Evolutionary conservation across 2,329 filamentous ascomycete species (phyloP).

Genomic region (Albifimbria verrucaria): DNA sequence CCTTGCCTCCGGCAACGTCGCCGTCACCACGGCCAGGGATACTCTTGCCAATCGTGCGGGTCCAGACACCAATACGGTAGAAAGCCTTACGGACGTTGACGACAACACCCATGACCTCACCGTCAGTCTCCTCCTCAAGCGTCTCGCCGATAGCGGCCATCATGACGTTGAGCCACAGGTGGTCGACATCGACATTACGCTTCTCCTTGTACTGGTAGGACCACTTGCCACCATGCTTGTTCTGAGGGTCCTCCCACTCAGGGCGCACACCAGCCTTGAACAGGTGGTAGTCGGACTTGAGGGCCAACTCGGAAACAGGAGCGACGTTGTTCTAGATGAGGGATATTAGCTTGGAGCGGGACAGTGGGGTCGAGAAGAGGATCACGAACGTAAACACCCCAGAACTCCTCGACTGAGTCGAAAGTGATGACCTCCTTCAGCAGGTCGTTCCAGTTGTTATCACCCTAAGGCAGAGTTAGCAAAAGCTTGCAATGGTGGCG

Average conservation of each 20-base stretch:
- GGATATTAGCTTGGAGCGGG: conserved; percentile 7
- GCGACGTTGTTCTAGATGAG: conserved; percentile 88
- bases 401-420: conserved; percentile 98
- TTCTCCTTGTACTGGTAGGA: conserved; percentile 98
- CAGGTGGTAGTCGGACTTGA: conserved; percentile 98
- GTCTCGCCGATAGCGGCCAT: conserved; percentile 96
- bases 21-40: conserved; percentile 73
- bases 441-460: conserved; percentile 99
- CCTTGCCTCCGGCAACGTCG: conserved; percentile 72
- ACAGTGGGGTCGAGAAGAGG: too few species aligned
- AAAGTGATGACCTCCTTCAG: conserved; percentile 99
- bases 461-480: conserved; percentile 58
- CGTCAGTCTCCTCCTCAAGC: conserved; percentile 88
- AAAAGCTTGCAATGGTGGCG: too few species aligned
- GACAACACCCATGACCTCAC: conserved; percentile 98
- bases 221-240: conserved; percentile 99
- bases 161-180: conserved; percentile 96
- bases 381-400: conserved; percentile 90
- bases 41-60: conserved; percentile 84
- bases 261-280: conserved; percentile 97
- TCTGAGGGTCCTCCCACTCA: conserved; percentile 97
- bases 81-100: conserved; percentile 99
- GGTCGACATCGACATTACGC: conserved; percentile 85
- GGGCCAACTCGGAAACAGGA: conserved; percentile 87
- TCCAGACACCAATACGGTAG: conserved; percentile 97